Evolutionary conservation across 2,329 filamentous ascomycete genomes (phyloP), one percentile per base, ranked within the genome.

Genomic region (Neoascochyta sp.): DNA sequence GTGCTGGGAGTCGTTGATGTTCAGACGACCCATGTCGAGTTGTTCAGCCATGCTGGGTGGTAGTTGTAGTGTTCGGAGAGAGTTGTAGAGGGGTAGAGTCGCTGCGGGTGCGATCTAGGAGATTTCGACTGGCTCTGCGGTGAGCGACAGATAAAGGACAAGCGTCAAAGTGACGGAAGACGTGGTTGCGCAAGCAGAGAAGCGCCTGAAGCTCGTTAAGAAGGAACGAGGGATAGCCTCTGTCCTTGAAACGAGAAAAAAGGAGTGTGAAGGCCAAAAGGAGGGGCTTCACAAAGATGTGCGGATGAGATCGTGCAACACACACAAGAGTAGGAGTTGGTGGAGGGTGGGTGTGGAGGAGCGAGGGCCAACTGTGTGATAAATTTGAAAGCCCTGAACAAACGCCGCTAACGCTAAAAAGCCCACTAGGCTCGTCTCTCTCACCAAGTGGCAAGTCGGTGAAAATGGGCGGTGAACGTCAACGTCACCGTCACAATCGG

Each of bases 11-110:
- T 81, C 78, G 61, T 76, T 78, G 45, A 90, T 71, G 66, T 70
- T 81, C 57, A 90, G 73, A 62, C 80, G 78, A 62, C 74, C 76
- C 77, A 90, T 88, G 73, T 87, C 86, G 56, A 92, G 76, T 73
- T 89, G 81, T 36, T 63, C 59, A 58, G 59, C 59, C 59, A 63
- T 63, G 36, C 43, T 63, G 55, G 27, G 31, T 34, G 48, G n/a
- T n/a, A n/a, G n/a, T n/a, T n/a, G n/a, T n/a, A n/a, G n/a, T n/a
- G n/a, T n/a, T n/a, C n/a, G n/a, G n/a, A n/a, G n/a, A n/a, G n/a
- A n/a, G n/a, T n/a, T n/a, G n/a, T n/a, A n/a, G n/a, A n/a, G n/a
- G n/a, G n/a, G n/a, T n/a, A n/a, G n/a, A n/a, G n/a, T n/a, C n/a
- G n/a, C n/a, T n/a, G n/a, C n/a, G n/a, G n/a, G n/a, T n/a, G n/a